A percentile compares a stretch with the other conserved stretches of the same genome.
Conservation (phyloP, 2,329 filamentous ascomycete genomes). For the Alternaria brassicae region DNA sequence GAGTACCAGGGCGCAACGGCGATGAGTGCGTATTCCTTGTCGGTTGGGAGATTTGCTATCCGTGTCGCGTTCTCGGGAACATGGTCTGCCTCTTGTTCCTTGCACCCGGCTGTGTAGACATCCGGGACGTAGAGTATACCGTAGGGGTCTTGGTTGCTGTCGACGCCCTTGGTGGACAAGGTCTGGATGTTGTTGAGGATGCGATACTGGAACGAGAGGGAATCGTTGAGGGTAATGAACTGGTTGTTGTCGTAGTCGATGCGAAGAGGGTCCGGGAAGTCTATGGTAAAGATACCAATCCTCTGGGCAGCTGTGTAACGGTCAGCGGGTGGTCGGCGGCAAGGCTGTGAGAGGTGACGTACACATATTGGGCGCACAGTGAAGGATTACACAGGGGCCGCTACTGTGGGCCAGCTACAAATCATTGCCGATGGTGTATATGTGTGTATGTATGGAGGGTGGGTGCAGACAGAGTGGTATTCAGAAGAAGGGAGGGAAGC, state of each 20-base stretch:
- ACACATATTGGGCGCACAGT: conserved; percentile 47
- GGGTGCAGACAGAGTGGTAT: neutral
- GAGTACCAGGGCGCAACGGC: conserved; percentile 88
- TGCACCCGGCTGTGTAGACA: conserved; percentile 69
- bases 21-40: conserved; percentile 73
- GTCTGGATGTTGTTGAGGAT: conserved; percentile 71
- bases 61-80: conserved; percentile 79
- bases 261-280: conserved; percentile 44
- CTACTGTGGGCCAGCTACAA: conserved; percentile 13
- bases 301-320: conserved; percentile 41
- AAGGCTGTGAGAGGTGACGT: conserved; percentile 43
- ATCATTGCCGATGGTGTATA: conserved; percentile 23
- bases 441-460: neutral
- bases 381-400: conserved; percentile 23
- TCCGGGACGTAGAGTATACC: conserved; percentile 88
- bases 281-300: conserved; percentile 47
- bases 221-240: conserved; percentile 39
- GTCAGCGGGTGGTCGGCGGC: conserved; percentile 12
- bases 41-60: conserved; percentile 68
- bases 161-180: conserved; percentile 72
- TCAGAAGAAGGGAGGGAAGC: neutral
- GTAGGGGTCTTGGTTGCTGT: conserved; percentile 68
- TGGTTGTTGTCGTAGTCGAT: conserved; percentile 41
- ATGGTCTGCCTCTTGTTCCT: conserved; percentile 66
- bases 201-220: conserved; percentile 48